phyloP scores from a whole-genome alignment of 2,329 filamentous ascomycete genomes.

The Magnaporthiopsis incrustans region DNA sequence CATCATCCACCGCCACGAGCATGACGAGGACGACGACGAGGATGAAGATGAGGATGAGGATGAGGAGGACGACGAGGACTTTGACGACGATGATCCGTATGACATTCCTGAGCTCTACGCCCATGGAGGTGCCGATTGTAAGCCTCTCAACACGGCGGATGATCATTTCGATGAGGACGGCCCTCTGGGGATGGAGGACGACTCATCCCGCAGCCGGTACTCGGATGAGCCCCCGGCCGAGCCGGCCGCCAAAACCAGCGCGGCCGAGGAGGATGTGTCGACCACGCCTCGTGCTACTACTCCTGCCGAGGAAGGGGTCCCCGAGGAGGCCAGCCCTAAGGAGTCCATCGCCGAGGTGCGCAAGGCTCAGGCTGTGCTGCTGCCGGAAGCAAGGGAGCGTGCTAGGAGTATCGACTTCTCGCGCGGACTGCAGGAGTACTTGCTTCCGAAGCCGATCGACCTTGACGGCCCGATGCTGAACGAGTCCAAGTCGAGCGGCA shows the following conservation, averaged over 20 bases:
- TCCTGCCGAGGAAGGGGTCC: slow-evolving; percentile 22
- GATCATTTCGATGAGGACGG: slow-evolving; percentile 17
- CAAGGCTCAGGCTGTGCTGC: background rate
- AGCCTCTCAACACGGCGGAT: background rate
- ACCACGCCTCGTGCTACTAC: slow-evolving; percentile 42
- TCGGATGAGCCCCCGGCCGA: slow-evolving; percentile 32
- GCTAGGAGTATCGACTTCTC: slow-evolving; percentile 30
- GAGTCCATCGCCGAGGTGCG: slow-evolving; percentile 13
- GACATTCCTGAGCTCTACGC: slow-evolving; percentile 60
- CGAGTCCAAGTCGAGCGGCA: slow-evolving; percentile 26
- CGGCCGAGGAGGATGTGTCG: slow-evolving; percentile 37
- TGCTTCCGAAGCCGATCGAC: slow-evolving; percentile 33
- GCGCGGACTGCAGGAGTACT: slow-evolving; percentile 36
- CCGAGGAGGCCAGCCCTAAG: slow-evolving; percentile 12
- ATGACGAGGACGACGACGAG: background rate
- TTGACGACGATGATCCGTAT: slow-evolving; percentile 56
- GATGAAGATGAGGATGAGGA: slow-evolving; percentile 22
- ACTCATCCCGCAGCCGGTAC: slow-evolving; percentile 51
- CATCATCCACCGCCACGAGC: slow-evolving; percentile 49
- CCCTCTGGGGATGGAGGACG: slow-evolving; percentile 27
- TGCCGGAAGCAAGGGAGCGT: slow-evolving; percentile 17
- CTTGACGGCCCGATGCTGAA: slow-evolving; percentile 27
- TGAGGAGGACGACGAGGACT: slow-evolving; percentile 38
- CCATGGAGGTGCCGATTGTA: slow-evolving; percentile 34
- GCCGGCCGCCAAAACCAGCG: slow-evolving; percentile 10